Percentiles rank a stretch among this genome's conserved stretches.
Conservation (phyloP, 495 filamentous ascomycete species). For the Aspergillus conjunctus region DNA sequence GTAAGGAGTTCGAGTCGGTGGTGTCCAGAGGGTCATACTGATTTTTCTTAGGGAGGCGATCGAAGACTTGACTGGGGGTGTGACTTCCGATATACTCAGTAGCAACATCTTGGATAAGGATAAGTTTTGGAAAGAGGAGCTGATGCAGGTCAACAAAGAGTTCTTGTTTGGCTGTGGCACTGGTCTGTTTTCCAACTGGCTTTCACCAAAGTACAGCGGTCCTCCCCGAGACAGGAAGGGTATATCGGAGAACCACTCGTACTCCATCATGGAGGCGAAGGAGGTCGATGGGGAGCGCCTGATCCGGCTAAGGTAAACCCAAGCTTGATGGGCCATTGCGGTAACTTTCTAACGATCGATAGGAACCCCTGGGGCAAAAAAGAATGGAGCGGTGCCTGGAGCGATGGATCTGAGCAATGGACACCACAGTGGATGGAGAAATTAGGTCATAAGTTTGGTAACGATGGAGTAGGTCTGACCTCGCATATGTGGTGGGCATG, state of each 20-base stretch:
- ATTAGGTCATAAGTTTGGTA: slow-evolving; percentile 80
- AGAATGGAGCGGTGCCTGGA: slow-evolving; percentile 85
- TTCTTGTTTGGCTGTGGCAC: slow-evolving; percentile 87
- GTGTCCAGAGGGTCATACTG: background rate
- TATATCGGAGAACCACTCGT: slow-evolving; percentile 81
- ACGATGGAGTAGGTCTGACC: slow-evolving; percentile 64
- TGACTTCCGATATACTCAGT: slow-evolving; percentile 78
- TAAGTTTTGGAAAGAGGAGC: slow-evolving; percentile 83
- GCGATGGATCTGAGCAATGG: slow-evolving; percentile 90
- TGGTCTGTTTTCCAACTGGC: slow-evolving; percentile 61
- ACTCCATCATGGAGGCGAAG: slow-evolving; percentile 81
- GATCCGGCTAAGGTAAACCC: slow-evolving; percentile 62
- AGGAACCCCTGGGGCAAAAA: slow-evolving; percentile 86
- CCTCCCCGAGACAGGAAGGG: slow-evolving; percentile 62
- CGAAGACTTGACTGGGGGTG: slow-evolving; percentile 91
- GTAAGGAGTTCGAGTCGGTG: slow-evolving; percentile 30
- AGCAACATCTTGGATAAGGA: slow-evolving; percentile 86
- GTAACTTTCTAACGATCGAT: slow-evolving; percentile 19
- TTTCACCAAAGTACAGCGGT: slow-evolving; percentile 42
- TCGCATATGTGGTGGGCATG: background rate
- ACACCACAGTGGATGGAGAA: slow-evolving; percentile 83
- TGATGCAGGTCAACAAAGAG: slow-evolving; percentile 81
- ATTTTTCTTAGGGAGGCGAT: slow-evolving; percentile 67
- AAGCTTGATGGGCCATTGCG: too few relatives aligned
- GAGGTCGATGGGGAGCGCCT: slow-evolving; percentile 76